Conservation (phyloP, 768 basidiomycete genomes). For the Terana coerulea region DNA sequence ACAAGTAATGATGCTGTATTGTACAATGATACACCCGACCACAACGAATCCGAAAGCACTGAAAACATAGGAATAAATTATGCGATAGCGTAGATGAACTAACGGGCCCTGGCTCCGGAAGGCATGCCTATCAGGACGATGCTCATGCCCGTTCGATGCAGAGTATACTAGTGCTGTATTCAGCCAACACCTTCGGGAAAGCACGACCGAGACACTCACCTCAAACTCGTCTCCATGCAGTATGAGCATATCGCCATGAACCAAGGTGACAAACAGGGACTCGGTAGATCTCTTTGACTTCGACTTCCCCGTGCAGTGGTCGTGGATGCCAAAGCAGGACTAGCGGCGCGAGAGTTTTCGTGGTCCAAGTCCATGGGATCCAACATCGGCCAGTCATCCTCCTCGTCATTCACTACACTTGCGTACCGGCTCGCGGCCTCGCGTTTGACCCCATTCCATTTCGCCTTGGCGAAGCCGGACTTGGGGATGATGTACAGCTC, state of each 20-base stretch:
- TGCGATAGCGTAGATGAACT: not conserved
- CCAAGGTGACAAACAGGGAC: conserved; percentile 27
- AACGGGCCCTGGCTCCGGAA: not conserved
- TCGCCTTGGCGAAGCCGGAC: not conserved
- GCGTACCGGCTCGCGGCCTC: too few species aligned
- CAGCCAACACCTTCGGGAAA: not conserved
- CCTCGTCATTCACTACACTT: too few species aligned
- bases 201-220: conserved; percentile 28
- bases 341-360: not conserved
- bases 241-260: conserved; percentile 37
- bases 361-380: not conserved
- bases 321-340: not conserved
- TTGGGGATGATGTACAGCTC: conserved; percentile 7
- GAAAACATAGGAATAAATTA: conserved; percentile 8
- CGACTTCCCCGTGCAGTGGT: not conserved
- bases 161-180: conserved; percentile 12
- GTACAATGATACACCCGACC: conserved; percentile 4
- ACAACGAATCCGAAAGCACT: not conserved
- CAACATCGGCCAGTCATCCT: too few species aligned
- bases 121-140: conserved; percentile 10
- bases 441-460: too few species aligned
- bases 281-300: conserved; percentile 6
- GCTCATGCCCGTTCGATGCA: conserved; percentile 24
- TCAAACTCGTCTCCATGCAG: conserved; percentile 37
- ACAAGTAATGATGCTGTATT: not conserved